These are phyloP conservation scores for Lanzia echinophila DNA, from an alignment of 2,329 filamentous ascomycete genomes.

Conservation along the genomic window DNA sequence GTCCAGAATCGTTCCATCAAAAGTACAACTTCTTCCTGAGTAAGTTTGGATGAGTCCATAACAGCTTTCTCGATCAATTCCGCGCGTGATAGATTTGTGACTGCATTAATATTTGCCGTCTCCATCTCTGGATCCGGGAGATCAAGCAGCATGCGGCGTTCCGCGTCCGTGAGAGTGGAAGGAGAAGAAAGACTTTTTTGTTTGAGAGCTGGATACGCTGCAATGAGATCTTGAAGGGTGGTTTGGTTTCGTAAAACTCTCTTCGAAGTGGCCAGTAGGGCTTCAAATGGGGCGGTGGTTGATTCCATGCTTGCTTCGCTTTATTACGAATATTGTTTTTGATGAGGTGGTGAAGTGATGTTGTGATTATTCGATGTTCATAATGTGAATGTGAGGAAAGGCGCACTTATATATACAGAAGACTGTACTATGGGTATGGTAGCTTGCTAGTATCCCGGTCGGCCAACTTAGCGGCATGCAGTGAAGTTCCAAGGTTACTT, in stretches of 20 bases:
- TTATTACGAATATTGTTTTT: no score
- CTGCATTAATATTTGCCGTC: constrained; percentile 3
- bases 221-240: constrained; percentile 5
- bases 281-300: background rate
- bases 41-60: background rate
- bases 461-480: no score
- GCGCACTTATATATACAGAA: no score
- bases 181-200: constrained; percentile 6
- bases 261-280: background rate
- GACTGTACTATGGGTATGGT: no score
- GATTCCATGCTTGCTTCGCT: no score
- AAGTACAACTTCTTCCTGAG: background rate
- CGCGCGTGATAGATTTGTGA: constrained; percentile 2
- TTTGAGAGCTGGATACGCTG: constrained; percentile 7
- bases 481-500: no score
- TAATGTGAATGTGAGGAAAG: no score
- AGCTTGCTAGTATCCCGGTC: no score
- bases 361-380: no score
- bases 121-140: constrained; percentile 8
- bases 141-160: constrained; percentile 8
- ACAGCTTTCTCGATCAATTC: constrained; percentile 9
- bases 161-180: background rate
- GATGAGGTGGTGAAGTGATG: no score
- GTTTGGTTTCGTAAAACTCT: constrained; percentile 7
- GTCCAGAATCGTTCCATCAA: constrained; percentile 8